These are phyloP conservation scores for Exophiala phaeomuriformis DNA, from an alignment of 2,329 filamentous ascomycete species.

Conservation along the genomic window DNA sequence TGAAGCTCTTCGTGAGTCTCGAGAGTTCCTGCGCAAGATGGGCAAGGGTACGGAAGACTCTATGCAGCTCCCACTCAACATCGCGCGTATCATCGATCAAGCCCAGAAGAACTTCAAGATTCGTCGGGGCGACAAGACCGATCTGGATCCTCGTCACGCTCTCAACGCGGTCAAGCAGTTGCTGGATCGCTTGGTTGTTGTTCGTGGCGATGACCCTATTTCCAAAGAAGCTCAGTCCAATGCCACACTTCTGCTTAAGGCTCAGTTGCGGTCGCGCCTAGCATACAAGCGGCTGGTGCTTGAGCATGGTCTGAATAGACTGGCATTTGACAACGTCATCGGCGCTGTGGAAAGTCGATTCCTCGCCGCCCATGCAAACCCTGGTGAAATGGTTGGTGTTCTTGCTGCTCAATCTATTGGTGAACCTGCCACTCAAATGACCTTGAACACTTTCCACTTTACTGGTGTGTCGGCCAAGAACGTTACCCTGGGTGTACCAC, in stretches of 20 bases:
- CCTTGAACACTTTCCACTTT: conserved; percentile 98
- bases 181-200: conserved; percentile 70
- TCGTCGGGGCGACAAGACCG: conserved; percentile 75
- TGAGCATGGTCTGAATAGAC: conserved; percentile 75
- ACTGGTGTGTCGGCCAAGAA: conserved; percentile 99
- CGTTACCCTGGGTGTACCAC: conserved; percentile 95
- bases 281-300: conserved; percentile 90
- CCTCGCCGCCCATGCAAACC: conserved; percentile 74
- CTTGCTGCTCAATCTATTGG: conserved; percentile 96
- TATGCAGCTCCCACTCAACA: conserved; percentile 88
- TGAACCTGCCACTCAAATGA: conserved; percentile 99
- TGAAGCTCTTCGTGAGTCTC: conserved; percentile 67
- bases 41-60: conserved; percentile 50
- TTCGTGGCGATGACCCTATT: conserved; percentile 74
- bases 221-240: conserved; percentile 81
- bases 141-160: conserved; percentile 80
- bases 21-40: conserved; percentile 64
- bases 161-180: conserved; percentile 70
- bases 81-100: conserved; percentile 82
- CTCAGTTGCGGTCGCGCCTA: conserved; percentile 76
- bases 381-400: conserved; percentile 98
- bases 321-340: conserved; percentile 86
- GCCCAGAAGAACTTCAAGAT: conserved; percentile 88
- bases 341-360: conserved; percentile 88
- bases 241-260: conserved; percentile 87